Evolutionary conservation across 1,284 basidiomycete species (phyloP), one percentile per base, ranked within the genome.

Genomic region (Dichomitus squalens): DNA sequence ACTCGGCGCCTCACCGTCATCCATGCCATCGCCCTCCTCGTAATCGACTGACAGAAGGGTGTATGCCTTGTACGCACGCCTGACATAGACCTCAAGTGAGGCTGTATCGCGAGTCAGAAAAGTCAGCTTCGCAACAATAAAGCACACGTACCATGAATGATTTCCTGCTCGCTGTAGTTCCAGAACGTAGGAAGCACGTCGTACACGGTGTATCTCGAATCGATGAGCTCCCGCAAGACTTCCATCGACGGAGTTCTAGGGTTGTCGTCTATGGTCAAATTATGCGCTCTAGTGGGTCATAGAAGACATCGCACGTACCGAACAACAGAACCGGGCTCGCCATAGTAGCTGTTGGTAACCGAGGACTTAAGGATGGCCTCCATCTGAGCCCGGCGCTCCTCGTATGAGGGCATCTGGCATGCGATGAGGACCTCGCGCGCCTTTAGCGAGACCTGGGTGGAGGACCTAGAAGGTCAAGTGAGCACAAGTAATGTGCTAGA

Each of bases 151-250:
- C 91, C 88, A 46, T 97, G 85, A 25, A 88, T 85, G 60, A 98
- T 85, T 82, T 90, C 89, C 49, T 88, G 83, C 67, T 98, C 94
- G 33, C 82, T 73, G 71, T 95, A 90, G 62, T 86, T 87, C 83
- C 98, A 99, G 84, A 99, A 99, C 12, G 92, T 85, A 16, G 95
- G 93, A 56, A 99, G 83, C 11, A 99, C 97, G 70, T 99, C 96
- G 75, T 92, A 99, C 31, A 99, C 96, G 21, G 94, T 96, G 79
- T 96, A 97, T 58, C 93, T 86, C 27, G 95, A 98, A 77, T 99
- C 97, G 64, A 92, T 93, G 44, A 99, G 85, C 76, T 99, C 97
- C 69, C 90, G 88, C 66, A 99, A 81, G 31, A 95, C 83, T 58
- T 98, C 95, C 25, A 86, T 78, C 34, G 93, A 90, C 6, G 97